These are phyloP conservation scores for Exophiala aquamarina DNA, from an alignment of 2,329 filamentous ascomycete genomes.

Conservation along the genomic window DNA sequence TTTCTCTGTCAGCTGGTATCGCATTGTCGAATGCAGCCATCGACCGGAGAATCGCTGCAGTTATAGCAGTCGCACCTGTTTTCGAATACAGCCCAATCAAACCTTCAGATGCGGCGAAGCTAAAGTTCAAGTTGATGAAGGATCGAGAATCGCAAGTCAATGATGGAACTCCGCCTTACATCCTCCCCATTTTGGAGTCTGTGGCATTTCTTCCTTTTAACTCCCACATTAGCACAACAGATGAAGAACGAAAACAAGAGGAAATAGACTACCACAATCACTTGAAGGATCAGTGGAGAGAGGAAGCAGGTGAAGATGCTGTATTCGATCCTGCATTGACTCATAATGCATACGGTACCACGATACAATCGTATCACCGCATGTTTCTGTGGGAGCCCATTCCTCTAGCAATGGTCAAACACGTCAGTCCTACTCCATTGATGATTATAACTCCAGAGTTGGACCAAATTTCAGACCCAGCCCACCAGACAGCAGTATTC, in stretches of 20 bases:
- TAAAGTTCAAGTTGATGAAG: slow-evolving; percentile 33
- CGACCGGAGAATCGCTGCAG: slow-evolving; percentile 32
- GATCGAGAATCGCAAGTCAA: slow-evolving; percentile 40
- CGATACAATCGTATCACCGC: slow-evolving; percentile 33
- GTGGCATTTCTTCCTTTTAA: slow-evolving; percentile 11
- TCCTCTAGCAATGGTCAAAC: slow-evolving; percentile 22
- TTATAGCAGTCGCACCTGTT: slow-evolving; percentile 31
- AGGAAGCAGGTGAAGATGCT: slow-evolving; percentile 4
- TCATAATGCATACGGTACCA: slow-evolving; percentile 24
- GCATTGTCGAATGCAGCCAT: slow-evolving; percentile 32
- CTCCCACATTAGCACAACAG: slow-evolving; percentile 32
- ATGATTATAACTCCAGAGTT: slow-evolving; percentile 31
- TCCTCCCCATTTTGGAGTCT: slow-evolving; percentile 3
- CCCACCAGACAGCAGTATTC: slow-evolving; percentile 22
- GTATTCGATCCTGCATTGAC: slow-evolving; percentile 14
- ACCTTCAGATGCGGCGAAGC: slow-evolving; percentile 6
- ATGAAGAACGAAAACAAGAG: slow-evolving; percentile 19
- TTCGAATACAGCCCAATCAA: slow-evolving; percentile 20
- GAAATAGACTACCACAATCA: not conserved
- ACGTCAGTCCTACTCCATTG: slow-evolving; percentile 27
- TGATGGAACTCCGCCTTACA: not conserved
- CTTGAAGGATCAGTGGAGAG: not conserved
- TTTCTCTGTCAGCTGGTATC: slow-evolving; percentile 32
- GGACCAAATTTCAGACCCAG: slow-evolving; percentile 28
- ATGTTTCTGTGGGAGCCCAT: slow-evolving; percentile 26